phyloP scores from a whole-genome alignment of 2,329 filamentous ascomycete genomes.

The Calycina herbarum region DNA sequence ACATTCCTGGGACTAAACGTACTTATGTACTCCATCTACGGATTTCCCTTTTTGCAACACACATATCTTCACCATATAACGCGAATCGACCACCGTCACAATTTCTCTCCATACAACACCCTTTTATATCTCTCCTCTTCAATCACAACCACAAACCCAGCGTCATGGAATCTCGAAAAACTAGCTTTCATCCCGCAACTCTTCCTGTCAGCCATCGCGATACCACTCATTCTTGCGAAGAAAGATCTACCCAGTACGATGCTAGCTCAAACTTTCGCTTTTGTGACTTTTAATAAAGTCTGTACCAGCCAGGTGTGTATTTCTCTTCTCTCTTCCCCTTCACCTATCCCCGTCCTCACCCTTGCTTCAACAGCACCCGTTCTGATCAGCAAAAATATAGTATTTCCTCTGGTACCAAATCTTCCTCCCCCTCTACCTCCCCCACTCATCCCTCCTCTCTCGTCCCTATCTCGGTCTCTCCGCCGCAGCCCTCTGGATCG shows the following conservation, averaged over 20 bases:
- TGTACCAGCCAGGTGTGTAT: conserved; percentile 92
- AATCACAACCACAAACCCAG: conserved; percentile 43
- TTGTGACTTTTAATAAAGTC: conserved; percentile 98
- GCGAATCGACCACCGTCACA: conserved; percentile 93
- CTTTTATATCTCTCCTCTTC: conserved; percentile 85
- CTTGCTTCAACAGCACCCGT: background rate
- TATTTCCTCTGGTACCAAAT: conserved; percentile 99
- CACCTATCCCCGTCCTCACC: background rate
- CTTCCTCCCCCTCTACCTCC: conserved; percentile 88
- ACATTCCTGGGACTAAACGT: conserved; percentile 75
- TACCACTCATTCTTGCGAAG: conserved; percentile 76
- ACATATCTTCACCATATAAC: conserved; percentile 92
- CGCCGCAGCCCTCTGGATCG: conserved; percentile 72
- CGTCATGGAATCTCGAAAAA: conserved; percentile 60
- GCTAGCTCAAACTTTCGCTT: conserved; percentile 94
- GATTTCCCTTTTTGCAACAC: conserved; percentile 77
- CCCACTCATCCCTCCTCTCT: conserved; percentile 64
- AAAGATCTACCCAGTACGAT: conserved; percentile 79
- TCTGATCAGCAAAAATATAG: conserved; percentile 45
- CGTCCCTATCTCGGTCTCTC: conserved; percentile 64
- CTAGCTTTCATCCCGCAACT: conserved; percentile 89
- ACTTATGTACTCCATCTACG: conserved; percentile 79
- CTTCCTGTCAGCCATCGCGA: conserved; percentile 71
- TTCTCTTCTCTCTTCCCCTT: conserved; percentile 4
- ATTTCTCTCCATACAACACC: conserved; percentile 96